A percentile compares a stretch with the other conserved stretches of the same genome.
Evolutionary conservation across 139 green algal genomes (phyloP).

Genomic region (Parachlorella kessleri): DNA sequence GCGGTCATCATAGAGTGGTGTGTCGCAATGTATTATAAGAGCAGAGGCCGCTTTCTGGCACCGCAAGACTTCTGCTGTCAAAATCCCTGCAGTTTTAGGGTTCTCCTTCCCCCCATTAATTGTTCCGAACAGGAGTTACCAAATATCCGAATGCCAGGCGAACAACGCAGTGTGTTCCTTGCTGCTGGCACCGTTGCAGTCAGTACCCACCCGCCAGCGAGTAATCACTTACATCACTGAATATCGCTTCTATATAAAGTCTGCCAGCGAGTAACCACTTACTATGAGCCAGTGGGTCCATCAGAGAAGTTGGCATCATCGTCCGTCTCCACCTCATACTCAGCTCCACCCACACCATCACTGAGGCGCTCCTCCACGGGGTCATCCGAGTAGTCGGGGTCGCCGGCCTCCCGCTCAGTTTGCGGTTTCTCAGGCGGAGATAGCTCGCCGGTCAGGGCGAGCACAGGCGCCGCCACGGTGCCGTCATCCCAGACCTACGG

Average conservation of each 20-base stretch:
- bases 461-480: slow-evolving; percentile 22
- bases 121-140: no score
- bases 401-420: slow-evolving; percentile 10
- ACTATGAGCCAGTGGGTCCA: not conserved
- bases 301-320: not conserved
- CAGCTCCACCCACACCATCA: not conserved
- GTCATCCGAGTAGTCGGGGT: slow-evolving; percentile 16
- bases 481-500: slow-evolving; percentile 36
- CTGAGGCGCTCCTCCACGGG: not conserved
- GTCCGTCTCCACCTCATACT: not conserved
- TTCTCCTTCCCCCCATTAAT: no score
- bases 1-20: not conserved
- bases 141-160: no score
- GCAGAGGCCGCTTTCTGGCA: not conserved
- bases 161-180: no score
- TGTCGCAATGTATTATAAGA: not conserved
- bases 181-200: no score
- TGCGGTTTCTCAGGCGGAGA: not conserved
- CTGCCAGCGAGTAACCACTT: no score
- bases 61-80: no score
- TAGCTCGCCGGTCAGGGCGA: not conserved
- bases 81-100: no score
- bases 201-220: no score
- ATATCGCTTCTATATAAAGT: no score
- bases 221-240: no score